Evolutionary conservation across 1,284 basidiomycete species (phyloP), one percentile per base, ranked within the genome.

Genomic region (Trametes versicolor): DNA sequence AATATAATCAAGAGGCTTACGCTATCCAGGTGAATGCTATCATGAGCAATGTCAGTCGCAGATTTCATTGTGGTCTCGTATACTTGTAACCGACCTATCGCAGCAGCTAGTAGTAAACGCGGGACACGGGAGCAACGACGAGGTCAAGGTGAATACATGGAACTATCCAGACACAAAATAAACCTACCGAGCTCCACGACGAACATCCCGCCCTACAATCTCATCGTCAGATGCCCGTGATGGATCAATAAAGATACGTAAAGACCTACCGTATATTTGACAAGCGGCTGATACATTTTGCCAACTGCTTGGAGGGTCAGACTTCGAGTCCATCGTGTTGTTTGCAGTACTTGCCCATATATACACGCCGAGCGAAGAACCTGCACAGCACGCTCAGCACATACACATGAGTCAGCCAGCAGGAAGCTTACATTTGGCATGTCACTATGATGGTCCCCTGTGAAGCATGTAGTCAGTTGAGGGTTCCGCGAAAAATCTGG

Each of bases 321-420:
- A 8, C 8, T 8, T 10, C 2, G 45, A 25, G 23, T 21, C 2
- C 43, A 9, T 19, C 43, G 43, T n/a, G 29, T 45, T 48, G 21
- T 12, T 19, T n/a, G 21, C 9, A 10, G 25, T 17, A 39, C 56
- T 53, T 5, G 53, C 61, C 43, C 34, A 50, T 45, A 39, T 63
- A 63, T n/a, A 63, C 50, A 12, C 61, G 55, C 3, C 61, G 55
- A 2, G 49, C 61, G n/a, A 63, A 63, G 50, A 63, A 63, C 6
- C 61, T 63, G 19, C 1, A 2, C 7, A 23, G 4, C 10, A 17
- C 3, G 17, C 6, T 43, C 12, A 48, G 45, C 21, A 15, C 15
- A 25, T 12, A 25, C 9, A 17, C 2, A 13, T 10, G 21, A 9
- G 3, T 1, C 7, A 9, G 21, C 15, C 45, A n/a, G 43, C 15